A percentile compares a stretch with the other conserved stretches of the same genome.
phyloP scores from a whole-genome alignment of 345 rosid species.

The Syzygium oleosum region DNA sequence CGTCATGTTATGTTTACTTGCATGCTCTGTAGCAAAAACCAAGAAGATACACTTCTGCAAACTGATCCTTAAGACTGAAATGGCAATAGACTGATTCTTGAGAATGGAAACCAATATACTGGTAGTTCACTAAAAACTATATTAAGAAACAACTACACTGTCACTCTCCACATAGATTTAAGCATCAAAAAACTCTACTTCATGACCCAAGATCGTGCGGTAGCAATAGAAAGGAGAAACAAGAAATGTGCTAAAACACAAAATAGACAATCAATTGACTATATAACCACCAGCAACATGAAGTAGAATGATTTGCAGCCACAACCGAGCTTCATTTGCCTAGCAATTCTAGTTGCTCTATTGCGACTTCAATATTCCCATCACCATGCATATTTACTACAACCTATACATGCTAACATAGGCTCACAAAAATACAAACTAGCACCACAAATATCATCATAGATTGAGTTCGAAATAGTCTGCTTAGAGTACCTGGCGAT shows the following conservation, averaged over 20 bases:
- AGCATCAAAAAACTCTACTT: neutral
- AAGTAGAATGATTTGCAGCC: neutral
- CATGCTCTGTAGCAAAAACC: neutral
- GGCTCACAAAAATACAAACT: neutral
- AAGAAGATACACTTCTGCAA: neutral
- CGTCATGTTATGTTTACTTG: neutral
- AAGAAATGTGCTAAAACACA: neutral
- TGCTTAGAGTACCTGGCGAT: slow-evolving; percentile 71
- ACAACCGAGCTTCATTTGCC: neutral
- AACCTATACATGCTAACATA: neutral
- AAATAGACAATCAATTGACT: neutral
- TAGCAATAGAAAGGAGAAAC: neutral
- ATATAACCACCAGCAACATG: neutral
- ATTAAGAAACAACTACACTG: neutral
- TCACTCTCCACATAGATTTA: neutral
- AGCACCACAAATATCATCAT: neutral
- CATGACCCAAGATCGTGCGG: neutral
- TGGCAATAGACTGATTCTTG: neutral
- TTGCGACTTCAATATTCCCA: neutral
- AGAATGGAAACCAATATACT: neutral
- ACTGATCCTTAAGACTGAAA: neutral
- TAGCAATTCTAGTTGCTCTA: neutral
- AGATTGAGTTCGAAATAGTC: neutral
- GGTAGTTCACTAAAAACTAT: neutral
- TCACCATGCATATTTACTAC: neutral